Base-by-base conservation (phyloP, 345 rosid species). In the Draba incana region DNA sequence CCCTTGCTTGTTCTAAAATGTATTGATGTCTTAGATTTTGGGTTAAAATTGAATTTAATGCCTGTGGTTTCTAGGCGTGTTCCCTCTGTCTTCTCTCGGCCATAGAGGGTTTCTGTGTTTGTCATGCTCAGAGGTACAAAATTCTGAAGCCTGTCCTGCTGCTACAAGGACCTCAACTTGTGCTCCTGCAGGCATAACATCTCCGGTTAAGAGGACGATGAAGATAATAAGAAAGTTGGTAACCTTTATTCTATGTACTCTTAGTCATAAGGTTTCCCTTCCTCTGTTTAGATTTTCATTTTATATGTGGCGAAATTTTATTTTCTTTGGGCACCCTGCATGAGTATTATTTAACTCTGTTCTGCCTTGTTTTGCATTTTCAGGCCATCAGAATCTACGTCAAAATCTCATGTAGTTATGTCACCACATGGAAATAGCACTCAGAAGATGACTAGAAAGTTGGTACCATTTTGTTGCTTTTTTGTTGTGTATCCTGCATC, bases 71-170 rank as follows among this genome's bases (percentile, higher is more conserved):
- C 39, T 72, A 94, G 99, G 92, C 54, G 48, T 81, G 54, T 84
- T 82, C 65, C 88, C 95, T 33, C 56, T 85, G 33, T 74, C 80
- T 6, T 76, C 68, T 78, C 87, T 87, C 73, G 95, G 92, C 66
- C 86, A 75, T 79, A 77, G 83, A 55, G 96, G 97, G 66, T 86
- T 89, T 66, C 76, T 87, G 57, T 90, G 97, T 84, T 79, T 76
- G 78, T 60, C 87, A 62, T 90, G 99, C 52, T 81, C 73, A 24
- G 88, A 84, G 63, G 70, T 79, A 43, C 86, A 79, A 71, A 82
- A 75, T 68, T 71, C 80, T 52, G 80, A 77, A 70, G 62, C 68
- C 41, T 77, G 53, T 71, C 51, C 72, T 37, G 71, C 63, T 73
- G 42, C 74, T 15, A 71, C 83, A 44, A 55, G 42, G 42, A 79